These are phyloP conservation scores for Epichloe gansuensis DNA, from an alignment of 2,329 filamentous ascomycete species.

Conservation along the genomic window DNA sequence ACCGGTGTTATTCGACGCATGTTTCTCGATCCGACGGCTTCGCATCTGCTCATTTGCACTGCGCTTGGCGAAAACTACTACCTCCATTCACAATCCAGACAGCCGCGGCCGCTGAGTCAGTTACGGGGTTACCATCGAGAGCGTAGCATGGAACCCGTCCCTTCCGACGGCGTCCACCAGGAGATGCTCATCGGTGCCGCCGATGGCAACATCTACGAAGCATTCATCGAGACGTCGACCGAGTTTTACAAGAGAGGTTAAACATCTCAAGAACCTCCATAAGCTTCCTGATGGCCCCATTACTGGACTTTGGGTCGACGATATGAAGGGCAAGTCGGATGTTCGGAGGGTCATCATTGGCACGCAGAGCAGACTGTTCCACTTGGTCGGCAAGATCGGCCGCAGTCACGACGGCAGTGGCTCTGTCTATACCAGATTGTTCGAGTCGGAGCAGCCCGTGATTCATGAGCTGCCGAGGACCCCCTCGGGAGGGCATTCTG, in stretches of 20 bases:
- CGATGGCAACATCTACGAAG: slow-evolving; percentile 93
- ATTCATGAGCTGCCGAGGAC: slow-evolving; percentile 56
- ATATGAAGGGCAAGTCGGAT: slow-evolving; percentile 55
- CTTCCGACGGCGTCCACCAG: slow-evolving; percentile 85
- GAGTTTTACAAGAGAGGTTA: slow-evolving; percentile 96
- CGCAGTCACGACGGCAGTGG: slow-evolving; percentile 67
- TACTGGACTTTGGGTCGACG: slow-evolving; percentile 76
- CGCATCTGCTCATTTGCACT: slow-evolving; percentile 84
- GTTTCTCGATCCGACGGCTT: slow-evolving; percentile 95
- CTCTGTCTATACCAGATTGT: slow-evolving; percentile 76
- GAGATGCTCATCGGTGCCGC: slow-evolving; percentile 86
- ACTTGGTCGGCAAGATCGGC: slow-evolving; percentile 68
- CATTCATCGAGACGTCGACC: slow-evolving; percentile 83
- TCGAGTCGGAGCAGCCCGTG: slow-evolving; percentile 73
- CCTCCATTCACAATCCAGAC: slow-evolving; percentile 85
- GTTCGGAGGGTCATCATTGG: slow-evolving; percentile 66
- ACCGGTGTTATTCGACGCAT: slow-evolving; percentile 86
- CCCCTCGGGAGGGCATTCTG: slow-evolving; percentile 45
- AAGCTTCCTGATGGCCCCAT: slow-evolving; percentile 73
- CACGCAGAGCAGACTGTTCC: slow-evolving; percentile 65
- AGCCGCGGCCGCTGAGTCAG: slow-evolving; percentile 69
- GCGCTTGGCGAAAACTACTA: slow-evolving; percentile 94
- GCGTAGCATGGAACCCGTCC: slow-evolving; percentile 88
- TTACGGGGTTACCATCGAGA: slow-evolving; percentile 81
- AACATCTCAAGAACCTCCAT: slow-evolving; percentile 75